Conservation (phyloP, 345 rosid species). For the Trapa incisa region DNA sequence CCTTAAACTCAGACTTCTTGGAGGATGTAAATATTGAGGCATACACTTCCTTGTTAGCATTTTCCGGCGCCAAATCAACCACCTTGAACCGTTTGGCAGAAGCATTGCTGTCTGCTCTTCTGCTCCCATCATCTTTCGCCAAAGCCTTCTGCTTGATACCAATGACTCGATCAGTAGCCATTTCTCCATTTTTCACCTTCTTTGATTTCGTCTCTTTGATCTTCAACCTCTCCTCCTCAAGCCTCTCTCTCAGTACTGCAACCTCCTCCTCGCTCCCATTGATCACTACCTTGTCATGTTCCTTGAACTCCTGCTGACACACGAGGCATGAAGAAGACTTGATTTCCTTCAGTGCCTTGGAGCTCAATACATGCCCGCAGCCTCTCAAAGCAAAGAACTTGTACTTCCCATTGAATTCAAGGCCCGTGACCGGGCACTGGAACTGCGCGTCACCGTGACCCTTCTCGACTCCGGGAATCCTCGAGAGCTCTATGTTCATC, state of each 20-base stretch:
- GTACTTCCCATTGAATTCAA: conserved; percentile 78
- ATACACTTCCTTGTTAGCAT: conserved; percentile 76
- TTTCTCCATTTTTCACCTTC: conserved; percentile 39
- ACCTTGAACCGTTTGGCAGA: conserved; percentile 55
- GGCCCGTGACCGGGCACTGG: conserved; percentile 72
- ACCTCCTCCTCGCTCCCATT: conserved; percentile 88
- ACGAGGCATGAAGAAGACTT: conserved; percentile 79
- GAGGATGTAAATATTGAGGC: conserved; percentile 89
- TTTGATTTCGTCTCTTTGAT: conserved; percentile 49
- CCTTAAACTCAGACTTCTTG: conserved; percentile 51
- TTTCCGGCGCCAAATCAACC: conserved; percentile 37
- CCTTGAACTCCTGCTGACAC: conserved; percentile 61
- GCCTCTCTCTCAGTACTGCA: conserved; percentile 38
- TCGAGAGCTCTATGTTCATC: conserved; percentile 48
- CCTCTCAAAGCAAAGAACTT: conserved; percentile 58
- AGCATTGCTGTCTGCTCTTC: conserved; percentile 21
- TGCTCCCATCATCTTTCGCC: conserved; percentile 29
- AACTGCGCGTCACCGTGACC: conserved; percentile 28
- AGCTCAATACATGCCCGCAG: conserved; percentile 89
- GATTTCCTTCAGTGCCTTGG: conserved; percentile 85
- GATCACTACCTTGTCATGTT: conserved; percentile 57
- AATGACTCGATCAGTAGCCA: conserved; percentile 18
- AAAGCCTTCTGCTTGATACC: conserved; percentile 27
- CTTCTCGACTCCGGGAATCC: conserved; percentile 36
- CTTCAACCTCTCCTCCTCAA: conserved; percentile 59